phyloP scores from a whole-genome alignment of 2,329 filamentous ascomycete genomes.

The Xylaria multiplex region DNA sequence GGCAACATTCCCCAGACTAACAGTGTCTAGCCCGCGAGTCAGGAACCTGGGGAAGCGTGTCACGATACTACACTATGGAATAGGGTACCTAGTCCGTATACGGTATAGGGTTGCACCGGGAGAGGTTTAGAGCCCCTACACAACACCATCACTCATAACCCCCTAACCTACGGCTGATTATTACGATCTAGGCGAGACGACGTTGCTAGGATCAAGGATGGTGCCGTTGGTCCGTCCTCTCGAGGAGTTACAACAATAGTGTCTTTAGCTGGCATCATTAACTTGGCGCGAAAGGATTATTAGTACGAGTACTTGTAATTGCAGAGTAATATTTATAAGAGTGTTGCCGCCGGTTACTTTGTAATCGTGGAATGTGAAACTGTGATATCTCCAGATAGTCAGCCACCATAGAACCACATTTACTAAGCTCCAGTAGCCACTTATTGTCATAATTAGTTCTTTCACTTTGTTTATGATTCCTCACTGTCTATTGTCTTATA shows the following conservation, averaged over 20 bases:
- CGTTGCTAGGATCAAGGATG: constrained; percentile 8
- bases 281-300: background rate
- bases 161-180: too few species aligned
- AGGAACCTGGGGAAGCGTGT: constrained; percentile 19
- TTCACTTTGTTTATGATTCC: background rate
- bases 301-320: background rate
- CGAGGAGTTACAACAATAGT: background rate
- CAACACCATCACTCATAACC: too few species aligned
- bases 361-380: background rate
- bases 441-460: background rate
- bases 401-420: background rate
- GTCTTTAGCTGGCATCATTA: background rate
- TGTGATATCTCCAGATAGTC: background rate
- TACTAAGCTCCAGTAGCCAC: background rate
- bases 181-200: background rate
- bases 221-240: background rate
- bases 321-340: constrained; percentile 9
- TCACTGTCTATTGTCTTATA: background rate
- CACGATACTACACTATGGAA: too few species aligned
- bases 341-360: background rate
- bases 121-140: too few species aligned
- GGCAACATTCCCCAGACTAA: constrained; percentile 5
- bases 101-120: too few species aligned
- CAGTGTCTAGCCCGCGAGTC: constrained; percentile 1
- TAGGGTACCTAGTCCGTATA: too few species aligned